Conservation (phyloP, 2,329 filamentous ascomycete species). For the Alternaria conjuncta region DNA sequence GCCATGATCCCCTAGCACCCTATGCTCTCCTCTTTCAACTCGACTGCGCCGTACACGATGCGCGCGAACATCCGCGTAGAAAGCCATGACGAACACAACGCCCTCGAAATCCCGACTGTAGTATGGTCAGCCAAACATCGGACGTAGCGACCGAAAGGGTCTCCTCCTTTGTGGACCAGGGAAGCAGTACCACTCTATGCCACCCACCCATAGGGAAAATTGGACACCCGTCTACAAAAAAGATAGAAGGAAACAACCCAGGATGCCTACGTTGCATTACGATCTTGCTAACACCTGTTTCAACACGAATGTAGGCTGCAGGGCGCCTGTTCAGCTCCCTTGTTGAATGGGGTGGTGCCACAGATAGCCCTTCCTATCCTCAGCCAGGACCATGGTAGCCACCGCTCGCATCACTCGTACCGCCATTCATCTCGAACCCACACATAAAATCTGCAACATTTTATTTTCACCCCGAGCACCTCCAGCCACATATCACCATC, state of each 20-base stretch:
- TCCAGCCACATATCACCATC: background rate
- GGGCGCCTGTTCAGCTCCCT: background rate
- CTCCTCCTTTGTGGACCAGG: background rate
- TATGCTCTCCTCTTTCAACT: background rate
- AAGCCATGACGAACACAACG: background rate
- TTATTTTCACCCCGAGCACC: background rate
- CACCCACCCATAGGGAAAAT: background rate
- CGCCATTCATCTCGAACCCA: background rate
- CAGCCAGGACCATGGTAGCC: constrained; percentile 5
- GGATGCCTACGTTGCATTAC: background rate
- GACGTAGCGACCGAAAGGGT: background rate
- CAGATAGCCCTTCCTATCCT: constrained; percentile 2
- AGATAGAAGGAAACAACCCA: background rate
- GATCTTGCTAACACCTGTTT: background rate
- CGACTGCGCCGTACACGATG: background rate
- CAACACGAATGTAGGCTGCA: background rate
- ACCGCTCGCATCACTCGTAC: background rate
- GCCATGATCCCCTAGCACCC: background rate
- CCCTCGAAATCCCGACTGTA: background rate
- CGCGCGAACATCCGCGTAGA: background rate
- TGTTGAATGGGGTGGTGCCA: background rate
- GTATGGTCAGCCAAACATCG: background rate
- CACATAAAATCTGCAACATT: background rate
- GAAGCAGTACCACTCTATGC: background rate
- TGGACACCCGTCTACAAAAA: background rate